Percentiles rank a stretch among this genome's conserved stretches.
These are phyloP conservation scores for Phytophthora sojae DNA, from an alignment of 352 stramenopile genomes.

Conservation along the genomic window DNA sequence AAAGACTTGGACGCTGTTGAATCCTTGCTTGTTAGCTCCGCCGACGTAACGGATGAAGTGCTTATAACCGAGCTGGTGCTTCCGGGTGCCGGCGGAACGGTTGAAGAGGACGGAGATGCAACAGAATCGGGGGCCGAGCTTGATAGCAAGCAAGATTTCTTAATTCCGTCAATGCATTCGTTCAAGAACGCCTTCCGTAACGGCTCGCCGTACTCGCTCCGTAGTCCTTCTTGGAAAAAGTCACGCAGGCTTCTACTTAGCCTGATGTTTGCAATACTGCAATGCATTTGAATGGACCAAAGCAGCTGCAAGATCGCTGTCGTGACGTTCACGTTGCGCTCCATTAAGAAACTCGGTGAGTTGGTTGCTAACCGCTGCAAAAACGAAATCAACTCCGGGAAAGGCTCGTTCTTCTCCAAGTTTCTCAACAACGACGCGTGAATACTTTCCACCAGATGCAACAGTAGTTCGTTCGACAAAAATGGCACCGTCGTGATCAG, in stretches of 20 bases:
- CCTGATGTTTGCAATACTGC: constrained; percentile 60
- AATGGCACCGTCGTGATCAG: constrained; percentile 82
- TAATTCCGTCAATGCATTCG: constrained; percentile 83
- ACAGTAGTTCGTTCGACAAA: constrained; percentile 71
- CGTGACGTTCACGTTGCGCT: constrained; percentile 67
- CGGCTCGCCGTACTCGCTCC: constrained; percentile 72
- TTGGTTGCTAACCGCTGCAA: constrained; percentile 79
- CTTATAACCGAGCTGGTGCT: constrained; percentile 25
- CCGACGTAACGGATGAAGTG: constrained; percentile 21
- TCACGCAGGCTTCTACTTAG: constrained; percentile 74
- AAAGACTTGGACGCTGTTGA: constrained; percentile 71
- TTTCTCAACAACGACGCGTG: constrained; percentile 62
- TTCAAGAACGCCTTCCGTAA: constrained; percentile 75
- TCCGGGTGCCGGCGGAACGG: constrained; percentile 17
- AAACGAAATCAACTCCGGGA: constrained; percentile 79
- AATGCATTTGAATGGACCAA: constrained; percentile 88
- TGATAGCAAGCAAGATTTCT: constrained; percentile 66
- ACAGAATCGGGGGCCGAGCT: constrained; percentile 23
- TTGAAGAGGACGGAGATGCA: constrained; percentile 23
- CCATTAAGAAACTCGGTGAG: constrained; percentile 77
- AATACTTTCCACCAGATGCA: constrained; percentile 79
- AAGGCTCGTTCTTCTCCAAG: constrained; percentile 60
- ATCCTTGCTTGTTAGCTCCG: constrained; percentile 41
- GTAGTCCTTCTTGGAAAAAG: constrained; percentile 85
- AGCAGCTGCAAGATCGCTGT: constrained; percentile 75